Conservation (phyloP, 139 green algal species). For the Diplosphaera chodatii region DNA sequence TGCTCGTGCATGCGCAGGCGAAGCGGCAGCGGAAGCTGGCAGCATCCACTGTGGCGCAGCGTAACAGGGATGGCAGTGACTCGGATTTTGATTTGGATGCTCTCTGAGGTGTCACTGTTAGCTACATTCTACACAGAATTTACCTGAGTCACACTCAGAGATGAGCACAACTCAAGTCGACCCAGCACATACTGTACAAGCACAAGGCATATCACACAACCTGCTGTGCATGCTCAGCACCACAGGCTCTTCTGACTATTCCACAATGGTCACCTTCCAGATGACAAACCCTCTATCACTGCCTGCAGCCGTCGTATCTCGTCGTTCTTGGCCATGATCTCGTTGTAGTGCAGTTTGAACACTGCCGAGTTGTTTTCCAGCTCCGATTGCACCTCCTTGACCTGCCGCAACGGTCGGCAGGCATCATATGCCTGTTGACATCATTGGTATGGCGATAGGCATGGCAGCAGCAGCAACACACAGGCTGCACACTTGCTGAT, state of each 20-base stretch:
- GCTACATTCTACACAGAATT: no score
- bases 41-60: background rate
- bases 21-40: slow-evolving; percentile 33
- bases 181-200: no score
- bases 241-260: no score
- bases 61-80: background rate
- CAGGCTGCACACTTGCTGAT: slow-evolving; percentile 2
- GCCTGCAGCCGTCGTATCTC: slow-evolving; percentile 51
- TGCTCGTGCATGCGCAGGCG: background rate
- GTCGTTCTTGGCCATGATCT: slow-evolving; percentile 56
- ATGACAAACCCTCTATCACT: slow-evolving; percentile 46
- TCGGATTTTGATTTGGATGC: background rate
- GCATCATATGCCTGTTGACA: no score
- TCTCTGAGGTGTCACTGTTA: background rate
- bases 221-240: no score
- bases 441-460: no score
- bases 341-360: slow-evolving; percentile 63
- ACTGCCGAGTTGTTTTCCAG: slow-evolving; percentile 67
- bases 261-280: slow-evolving; percentile 6
- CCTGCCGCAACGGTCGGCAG: no score
- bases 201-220: no score
- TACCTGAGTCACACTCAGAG: no score
- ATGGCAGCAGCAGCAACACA: no score
- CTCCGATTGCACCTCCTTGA: slow-evolving; percentile 47
- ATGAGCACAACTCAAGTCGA: no score